phyloP scores from a whole-genome alignment of 2,329 filamentous ascomycete genomes.

The Pseudogymnoascus verrucosus region DNA sequence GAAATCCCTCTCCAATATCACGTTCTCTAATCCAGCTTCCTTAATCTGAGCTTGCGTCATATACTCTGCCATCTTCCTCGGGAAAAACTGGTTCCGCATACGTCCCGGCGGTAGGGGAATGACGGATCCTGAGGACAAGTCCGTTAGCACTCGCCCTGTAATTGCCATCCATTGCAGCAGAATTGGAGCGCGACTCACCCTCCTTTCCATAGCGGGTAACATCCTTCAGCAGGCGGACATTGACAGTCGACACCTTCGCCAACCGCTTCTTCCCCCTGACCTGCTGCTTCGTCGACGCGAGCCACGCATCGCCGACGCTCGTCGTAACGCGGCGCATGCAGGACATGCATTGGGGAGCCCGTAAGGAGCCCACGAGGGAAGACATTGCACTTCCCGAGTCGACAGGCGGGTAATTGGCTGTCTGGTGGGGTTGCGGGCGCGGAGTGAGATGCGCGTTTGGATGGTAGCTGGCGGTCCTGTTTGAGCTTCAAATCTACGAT shows the following conservation, averaged over 20 bases:
- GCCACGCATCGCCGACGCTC: slow-evolving; percentile 17
- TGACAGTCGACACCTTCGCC: slow-evolving; percentile 35
- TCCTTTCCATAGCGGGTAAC: slow-evolving; percentile 42
- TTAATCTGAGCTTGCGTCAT: slow-evolving; percentile 37
- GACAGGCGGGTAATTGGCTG: not conserved
- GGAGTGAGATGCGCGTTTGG: not conserved
- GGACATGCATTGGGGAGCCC: slow-evolving; percentile 11
- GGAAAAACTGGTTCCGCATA: slow-evolving; percentile 50
- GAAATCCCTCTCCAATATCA: slow-evolving; percentile 38
- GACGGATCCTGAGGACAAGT: slow-evolving; percentile 37
- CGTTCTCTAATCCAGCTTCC: slow-evolving; percentile 36
- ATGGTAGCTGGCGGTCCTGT: not conserved
- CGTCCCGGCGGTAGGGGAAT: slow-evolving; percentile 42
- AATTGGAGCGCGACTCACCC: slow-evolving; percentile 27
- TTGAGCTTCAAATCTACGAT: not conserved
- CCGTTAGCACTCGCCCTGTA: slow-evolving; percentile 9
- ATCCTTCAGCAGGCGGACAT: slow-evolving; percentile 44
- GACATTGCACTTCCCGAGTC: slow-evolving; percentile 6
- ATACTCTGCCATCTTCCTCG: slow-evolving; percentile 43
- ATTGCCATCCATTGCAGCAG: slow-evolving; percentile 17
- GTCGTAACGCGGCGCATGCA: slow-evolving; percentile 20
- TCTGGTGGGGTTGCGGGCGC: not conserved
- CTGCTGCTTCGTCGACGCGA: slow-evolving; percentile 25
- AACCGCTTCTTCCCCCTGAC: slow-evolving; percentile 38
- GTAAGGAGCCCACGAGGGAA: slow-evolving; percentile 7